These are phyloP conservation scores for Metschnikowia henanensis DNA, from an alignment of 805 yeast species.

Conservation along the genomic window DNA sequence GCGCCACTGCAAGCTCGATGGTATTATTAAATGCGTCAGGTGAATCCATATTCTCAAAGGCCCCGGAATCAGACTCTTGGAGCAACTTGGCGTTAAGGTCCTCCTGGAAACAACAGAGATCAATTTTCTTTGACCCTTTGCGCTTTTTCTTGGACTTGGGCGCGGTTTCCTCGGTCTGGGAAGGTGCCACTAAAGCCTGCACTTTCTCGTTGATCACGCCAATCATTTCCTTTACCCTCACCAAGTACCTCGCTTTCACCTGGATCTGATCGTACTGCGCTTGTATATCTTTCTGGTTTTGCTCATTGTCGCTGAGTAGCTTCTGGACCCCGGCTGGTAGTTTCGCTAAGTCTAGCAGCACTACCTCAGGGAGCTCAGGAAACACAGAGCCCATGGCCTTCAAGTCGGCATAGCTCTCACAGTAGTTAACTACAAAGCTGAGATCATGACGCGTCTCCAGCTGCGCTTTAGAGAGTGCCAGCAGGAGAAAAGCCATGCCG, in stretches of 20 bases:
- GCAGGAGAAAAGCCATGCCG: conserved; percentile 49
- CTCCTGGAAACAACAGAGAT: conserved; percentile 54
- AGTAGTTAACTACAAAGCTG: conserved; percentile 27
- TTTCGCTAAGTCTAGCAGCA: conserved; percentile 18
- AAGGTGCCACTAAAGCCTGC: conserved; percentile 18
- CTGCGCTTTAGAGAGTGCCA: conserved; percentile 22
- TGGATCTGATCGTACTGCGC: conserved; percentile 18
- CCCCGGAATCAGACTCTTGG: background rate
- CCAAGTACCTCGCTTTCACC: conserved; percentile 23
- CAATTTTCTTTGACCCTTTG: conserved; percentile 37
- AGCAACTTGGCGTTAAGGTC: conserved; percentile 16
- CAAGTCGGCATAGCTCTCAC: conserved; percentile 23
- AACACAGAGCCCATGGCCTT: conserved; percentile 32
- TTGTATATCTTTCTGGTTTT: conserved; percentile 15
- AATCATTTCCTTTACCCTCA: conserved; percentile 35
- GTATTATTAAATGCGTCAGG: conserved; percentile 17
- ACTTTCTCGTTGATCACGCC: conserved; percentile 37
- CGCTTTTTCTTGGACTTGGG: conserved; percentile 20
- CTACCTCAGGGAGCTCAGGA: conserved; percentile 44
- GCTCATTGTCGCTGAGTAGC: conserved; percentile 18
- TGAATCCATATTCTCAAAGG: background rate
- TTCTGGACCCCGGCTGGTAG: conserved; percentile 20
- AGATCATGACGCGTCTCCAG: conserved; percentile 20
- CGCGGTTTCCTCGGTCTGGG: conserved; percentile 11
- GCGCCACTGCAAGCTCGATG: conserved; percentile 16